Conservation (phyloP, 768 basidiomycete species). For the Rhodotorula graminis region DNA sequence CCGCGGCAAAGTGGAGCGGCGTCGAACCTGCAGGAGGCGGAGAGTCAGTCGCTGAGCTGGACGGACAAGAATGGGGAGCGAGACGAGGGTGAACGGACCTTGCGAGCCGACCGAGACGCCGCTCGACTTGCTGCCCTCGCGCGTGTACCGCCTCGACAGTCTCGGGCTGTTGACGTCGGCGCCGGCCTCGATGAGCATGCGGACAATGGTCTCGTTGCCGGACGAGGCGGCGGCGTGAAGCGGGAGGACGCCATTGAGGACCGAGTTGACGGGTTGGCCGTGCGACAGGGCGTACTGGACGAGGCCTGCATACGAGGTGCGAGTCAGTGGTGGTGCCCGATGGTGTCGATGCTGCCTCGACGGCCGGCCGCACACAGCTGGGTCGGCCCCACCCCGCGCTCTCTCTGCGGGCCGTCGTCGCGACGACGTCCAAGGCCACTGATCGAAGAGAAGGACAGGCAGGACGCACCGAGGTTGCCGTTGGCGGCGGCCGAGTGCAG, state of each 20-base stretch:
- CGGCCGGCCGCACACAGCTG: no score
- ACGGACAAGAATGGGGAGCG: not conserved
- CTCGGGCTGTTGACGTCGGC: slow-evolving; percentile 98
- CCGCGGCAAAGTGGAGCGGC: slow-evolving; percentile 93
- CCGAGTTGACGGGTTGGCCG: slow-evolving; percentile 93
- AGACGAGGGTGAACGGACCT: slow-evolving; percentile 48
- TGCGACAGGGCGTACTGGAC: slow-evolving; percentile 87
- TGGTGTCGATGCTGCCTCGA: not conserved
- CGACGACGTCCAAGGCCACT: not conserved
- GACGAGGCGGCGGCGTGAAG: slow-evolving; percentile 91
- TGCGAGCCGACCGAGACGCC: slow-evolving; percentile 37
- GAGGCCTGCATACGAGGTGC: slow-evolving; percentile 52
- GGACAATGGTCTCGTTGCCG: slow-evolving; percentile 81
- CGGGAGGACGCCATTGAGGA: slow-evolving; percentile 92
- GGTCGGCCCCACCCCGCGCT: not conserved
- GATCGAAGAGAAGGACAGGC: not conserved
- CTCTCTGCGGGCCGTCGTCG: no score
- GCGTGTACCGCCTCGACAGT: slow-evolving; percentile 53
- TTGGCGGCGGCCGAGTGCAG: slow-evolving; percentile 52
- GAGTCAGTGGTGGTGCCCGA: not conserved
- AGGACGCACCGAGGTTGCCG: slow-evolving; percentile 65
- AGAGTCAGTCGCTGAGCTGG: not conserved
- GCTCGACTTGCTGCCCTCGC: slow-evolving; percentile 46
- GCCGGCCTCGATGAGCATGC: slow-evolving; percentile 80
- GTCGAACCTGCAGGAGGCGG: slow-evolving; percentile 50